These are phyloP conservation scores for Plasmodium chabaudi DNA, from an alignment of 169 alveolate genomes.

Conservation along the genomic window DNA sequence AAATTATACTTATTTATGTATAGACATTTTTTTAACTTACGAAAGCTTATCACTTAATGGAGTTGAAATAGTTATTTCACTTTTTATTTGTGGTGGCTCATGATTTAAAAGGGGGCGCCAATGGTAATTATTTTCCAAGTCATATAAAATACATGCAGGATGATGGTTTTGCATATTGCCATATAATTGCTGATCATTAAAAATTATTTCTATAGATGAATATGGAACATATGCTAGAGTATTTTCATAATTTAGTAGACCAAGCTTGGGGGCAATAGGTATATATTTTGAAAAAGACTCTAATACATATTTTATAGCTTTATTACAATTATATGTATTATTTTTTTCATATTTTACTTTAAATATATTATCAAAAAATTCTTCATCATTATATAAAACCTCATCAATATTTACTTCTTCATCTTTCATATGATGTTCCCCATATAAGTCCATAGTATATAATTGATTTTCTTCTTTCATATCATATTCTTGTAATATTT, in stretches of 20 bases:
- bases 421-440: slow-evolving; percentile 63
- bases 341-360: slow-evolving; percentile 75
- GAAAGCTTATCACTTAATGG: slow-evolving; percentile 65
- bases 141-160: slow-evolving; percentile 89
- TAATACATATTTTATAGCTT: slow-evolving; percentile 73
- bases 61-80: slow-evolving; percentile 74
- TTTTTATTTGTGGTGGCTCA: slow-evolving; percentile 62
- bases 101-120: slow-evolving; percentile 88
- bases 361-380: slow-evolving; percentile 54
- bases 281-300: slow-evolving; percentile 78
- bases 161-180: slow-evolving; percentile 91
- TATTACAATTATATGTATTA: slow-evolving; percentile 67
- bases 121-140: slow-evolving; percentile 81
- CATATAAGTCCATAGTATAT: slow-evolving; percentile 67
- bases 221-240: slow-evolving; percentile 88
- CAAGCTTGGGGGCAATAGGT: slow-evolving; percentile 80
- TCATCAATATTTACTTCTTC: slow-evolving; percentile 67
- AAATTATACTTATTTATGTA: neutral
- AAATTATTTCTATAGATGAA: slow-evolving; percentile 87
- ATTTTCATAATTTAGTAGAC: slow-evolving; percentile 78
- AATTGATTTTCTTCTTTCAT: slow-evolving; percentile 62
- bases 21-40: slow-evolving; percentile 17
- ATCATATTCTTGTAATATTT: slow-evolving; percentile 65
- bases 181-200: slow-evolving; percentile 89
- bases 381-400: slow-evolving; percentile 66